These are phyloP conservation scores for Aspergillus felis DNA, from an alignment of 2,329 filamentous ascomycete species.

Conservation along the genomic window DNA sequence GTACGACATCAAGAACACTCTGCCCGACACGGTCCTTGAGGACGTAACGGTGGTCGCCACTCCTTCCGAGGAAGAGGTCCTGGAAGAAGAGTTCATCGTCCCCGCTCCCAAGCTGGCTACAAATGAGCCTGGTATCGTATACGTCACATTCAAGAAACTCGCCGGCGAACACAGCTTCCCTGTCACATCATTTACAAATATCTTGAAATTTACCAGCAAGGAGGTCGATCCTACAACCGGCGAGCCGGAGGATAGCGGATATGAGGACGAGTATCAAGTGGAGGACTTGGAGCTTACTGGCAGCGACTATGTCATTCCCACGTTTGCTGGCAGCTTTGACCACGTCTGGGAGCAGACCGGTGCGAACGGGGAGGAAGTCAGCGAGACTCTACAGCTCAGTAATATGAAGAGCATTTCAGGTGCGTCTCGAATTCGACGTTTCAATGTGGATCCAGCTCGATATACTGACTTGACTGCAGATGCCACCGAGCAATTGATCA, in stretches of 20 bases:
- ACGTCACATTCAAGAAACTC: conserved; percentile 87
- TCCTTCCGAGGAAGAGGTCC: conserved; percentile 69
- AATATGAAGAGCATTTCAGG: conserved; percentile 89
- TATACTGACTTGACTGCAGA: conserved; percentile 53
- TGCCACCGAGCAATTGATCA: conserved; percentile 85
- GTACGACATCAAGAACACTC: conserved; percentile 96
- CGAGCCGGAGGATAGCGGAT: conserved; percentile 86
- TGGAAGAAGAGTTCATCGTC: conserved; percentile 87
- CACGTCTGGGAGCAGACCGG: conserved; percentile 94
- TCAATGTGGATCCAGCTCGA: conserved; percentile 5
- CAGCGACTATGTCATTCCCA: conserved; percentile 89
- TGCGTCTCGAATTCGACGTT: conserved; percentile 47
- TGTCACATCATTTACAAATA: conserved; percentile 78
- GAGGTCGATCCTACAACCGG: conserved; percentile 94
- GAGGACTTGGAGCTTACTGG: conserved; percentile 87
- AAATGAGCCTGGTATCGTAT: conserved; percentile 87
- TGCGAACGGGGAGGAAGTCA: conserved; percentile 81
- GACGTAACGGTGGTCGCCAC: conserved; percentile 80
- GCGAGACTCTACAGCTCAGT: conserved; percentile 84
- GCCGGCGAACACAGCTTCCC: conserved; percentile 74
- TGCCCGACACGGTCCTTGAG: conserved; percentile 84
- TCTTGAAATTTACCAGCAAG: conserved; percentile 95
- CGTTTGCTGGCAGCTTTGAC: conserved; percentile 91
- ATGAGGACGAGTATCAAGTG: conserved; percentile 97
- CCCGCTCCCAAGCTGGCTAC: conserved; percentile 77